phyloP scores from a whole-genome alignment of 1,139 yeast genomes.

The Pneumocystis jirovecii region DNA sequence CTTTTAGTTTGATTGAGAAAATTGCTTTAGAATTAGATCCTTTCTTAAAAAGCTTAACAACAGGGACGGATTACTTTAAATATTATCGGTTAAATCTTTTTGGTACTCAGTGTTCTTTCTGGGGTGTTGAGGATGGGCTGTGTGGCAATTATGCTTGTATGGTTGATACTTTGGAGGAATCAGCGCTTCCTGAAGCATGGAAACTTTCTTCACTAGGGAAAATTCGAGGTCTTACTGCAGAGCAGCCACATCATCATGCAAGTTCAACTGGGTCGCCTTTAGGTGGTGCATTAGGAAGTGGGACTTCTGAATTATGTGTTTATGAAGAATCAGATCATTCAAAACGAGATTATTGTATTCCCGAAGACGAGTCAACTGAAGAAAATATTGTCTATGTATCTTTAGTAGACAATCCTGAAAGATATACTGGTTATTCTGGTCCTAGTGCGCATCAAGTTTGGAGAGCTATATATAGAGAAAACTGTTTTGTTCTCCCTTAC shows the following conservation, averaged over 20 bases:
- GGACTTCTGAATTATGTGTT: neutral
- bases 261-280: slow-evolving; percentile 1
- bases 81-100: slow-evolving; percentile 77
- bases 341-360: slow-evolving; percentile 38
- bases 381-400: slow-evolving; percentile 64
- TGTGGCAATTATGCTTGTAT: slow-evolving; percentile 93
- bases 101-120: slow-evolving; percentile 68
- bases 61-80: slow-evolving; percentile 55
- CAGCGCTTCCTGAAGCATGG: slow-evolving; percentile 52
- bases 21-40: slow-evolving; percentile 23
- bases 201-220: slow-evolving; percentile 61
- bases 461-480: slow-evolving; percentile 83
- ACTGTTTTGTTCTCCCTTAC: slow-evolving; percentile 43
- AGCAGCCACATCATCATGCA: slow-evolving; percentile 17
- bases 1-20: neutral
- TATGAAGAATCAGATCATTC: slow-evolving; percentile 15
- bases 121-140: slow-evolving; percentile 58
- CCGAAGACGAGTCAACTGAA: slow-evolving; percentile 36
- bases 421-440: slow-evolving; percentile 94
- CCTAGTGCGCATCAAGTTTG: slow-evolving; percentile 83
- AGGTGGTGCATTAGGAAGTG: neutral
- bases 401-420: slow-evolving; percentile 76
- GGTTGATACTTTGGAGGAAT: slow-evolving; percentile 56
- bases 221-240: slow-evolving; percentile 25
- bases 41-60: slow-evolving; percentile 27